Evolutionary conservation across 345 rosid genomes (phyloP).

Genomic region (Eucalyptus globulus): DNA sequence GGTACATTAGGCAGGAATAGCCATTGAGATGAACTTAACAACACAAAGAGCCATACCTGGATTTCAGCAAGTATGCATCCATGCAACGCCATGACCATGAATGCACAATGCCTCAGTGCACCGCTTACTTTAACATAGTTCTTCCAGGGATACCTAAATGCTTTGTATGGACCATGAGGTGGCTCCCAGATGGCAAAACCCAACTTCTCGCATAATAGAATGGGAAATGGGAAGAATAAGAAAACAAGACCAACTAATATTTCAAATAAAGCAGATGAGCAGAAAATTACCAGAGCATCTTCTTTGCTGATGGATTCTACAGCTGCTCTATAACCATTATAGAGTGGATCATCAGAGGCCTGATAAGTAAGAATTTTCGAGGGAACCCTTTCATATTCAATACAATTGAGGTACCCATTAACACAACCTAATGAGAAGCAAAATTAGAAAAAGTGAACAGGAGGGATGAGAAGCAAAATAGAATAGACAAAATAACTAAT

Average conservation of each 20-base stretch:
- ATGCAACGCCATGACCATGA: constrained; percentile 90
- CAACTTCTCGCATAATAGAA: constrained; percentile 30
- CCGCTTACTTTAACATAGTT: constrained; percentile 85
- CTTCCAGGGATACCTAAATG: constrained; percentile 80
- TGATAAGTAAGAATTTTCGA: constrained; percentile 85
- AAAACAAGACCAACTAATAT: neutral
- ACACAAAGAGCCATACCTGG: constrained; percentile 34
- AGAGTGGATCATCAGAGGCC: constrained; percentile 82
- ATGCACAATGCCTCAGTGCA: constrained; percentile 90
- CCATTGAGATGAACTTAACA: neutral
- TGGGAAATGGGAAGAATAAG: neutral
- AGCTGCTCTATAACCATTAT: constrained; percentile 82
- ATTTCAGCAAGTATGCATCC: constrained; percentile 95
- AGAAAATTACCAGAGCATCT: constrained; percentile 63
- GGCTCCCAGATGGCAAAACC: constrained; percentile 98
- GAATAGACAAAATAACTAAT: neutral
- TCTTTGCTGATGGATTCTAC: constrained; percentile 87
- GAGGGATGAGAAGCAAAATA: neutral
- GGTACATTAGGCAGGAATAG: neutral
- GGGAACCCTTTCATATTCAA: constrained; percentile 64
- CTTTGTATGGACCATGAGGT: constrained; percentile 86
- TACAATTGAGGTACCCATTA: constrained; percentile 56
- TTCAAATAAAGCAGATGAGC: neutral
- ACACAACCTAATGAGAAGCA: constrained; percentile 45
- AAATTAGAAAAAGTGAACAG: neutral